A percentile compares a stretch with the other conserved stretches of the same genome.
Conservation (phyloP, 306 rosid species). For the Gillenia trifoliata region DNA sequence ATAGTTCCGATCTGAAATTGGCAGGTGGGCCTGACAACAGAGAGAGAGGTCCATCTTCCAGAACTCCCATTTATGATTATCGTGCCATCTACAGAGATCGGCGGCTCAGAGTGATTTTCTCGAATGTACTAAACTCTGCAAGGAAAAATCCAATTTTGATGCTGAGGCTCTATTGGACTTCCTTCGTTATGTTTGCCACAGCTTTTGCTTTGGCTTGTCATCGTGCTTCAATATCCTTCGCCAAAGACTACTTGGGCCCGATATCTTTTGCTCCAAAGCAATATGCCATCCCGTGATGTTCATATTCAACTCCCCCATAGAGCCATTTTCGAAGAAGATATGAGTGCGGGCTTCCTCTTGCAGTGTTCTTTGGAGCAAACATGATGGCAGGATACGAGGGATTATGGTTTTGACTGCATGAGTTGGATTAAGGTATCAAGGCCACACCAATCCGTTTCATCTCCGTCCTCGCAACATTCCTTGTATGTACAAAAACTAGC, state of each 20-base stretch:
- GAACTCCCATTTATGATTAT: slow-evolving; percentile 37
- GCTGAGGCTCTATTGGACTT: slow-evolving; percentile 67
- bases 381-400: no score
- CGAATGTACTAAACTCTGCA: slow-evolving; percentile 50
- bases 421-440: background rate
- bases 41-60: slow-evolving; percentile 45
- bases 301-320: background rate
- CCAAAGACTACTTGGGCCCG: slow-evolving; percentile 58
- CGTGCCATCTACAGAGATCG: slow-evolving; percentile 56
- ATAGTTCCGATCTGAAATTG: slow-evolving; percentile 31
- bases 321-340: background rate
- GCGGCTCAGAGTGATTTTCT: slow-evolving; percentile 68
- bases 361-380: background rate
- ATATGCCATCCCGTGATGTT: slow-evolving; percentile 61
- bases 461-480: background rate
- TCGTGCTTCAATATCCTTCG: slow-evolving; percentile 43
- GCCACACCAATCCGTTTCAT: background rate
- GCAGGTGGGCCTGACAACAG: slow-evolving; percentile 40
- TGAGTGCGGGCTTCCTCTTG: background rate
- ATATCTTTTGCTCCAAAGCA: slow-evolving; percentile 46
- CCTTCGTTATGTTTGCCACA: slow-evolving; percentile 40
- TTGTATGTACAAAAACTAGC: background rate
- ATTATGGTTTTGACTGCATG: background rate
- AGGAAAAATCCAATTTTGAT: slow-evolving; percentile 50
- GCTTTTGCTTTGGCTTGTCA: slow-evolving; percentile 78